Evolutionary conservation across 2,329 filamentous ascomycete genomes (phyloP).

Genomic region (Neopestalotiopsis clavispora): DNA sequence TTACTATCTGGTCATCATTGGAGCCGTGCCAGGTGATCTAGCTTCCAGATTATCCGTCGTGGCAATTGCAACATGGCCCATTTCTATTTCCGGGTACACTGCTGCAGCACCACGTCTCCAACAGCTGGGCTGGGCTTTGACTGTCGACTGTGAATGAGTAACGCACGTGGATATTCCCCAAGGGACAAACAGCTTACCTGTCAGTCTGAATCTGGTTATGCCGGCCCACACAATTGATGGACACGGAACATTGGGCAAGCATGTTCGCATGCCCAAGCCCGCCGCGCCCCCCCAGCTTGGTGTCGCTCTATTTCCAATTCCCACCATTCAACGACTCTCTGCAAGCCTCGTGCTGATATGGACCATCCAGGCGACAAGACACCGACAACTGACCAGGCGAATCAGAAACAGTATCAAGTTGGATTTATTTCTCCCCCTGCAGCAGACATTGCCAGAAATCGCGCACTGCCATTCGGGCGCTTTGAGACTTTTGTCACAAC

Average conservation of each 20-base stretch:
- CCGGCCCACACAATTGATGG: neutral
- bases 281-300: neutral
- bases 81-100: neutral
- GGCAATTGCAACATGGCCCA: neutral
- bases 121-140: neutral
- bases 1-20: neutral
- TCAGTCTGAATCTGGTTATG: neutral
- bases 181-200: too few relatives aligned
- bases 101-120: neutral
- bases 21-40: neutral
- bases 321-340: neutral
- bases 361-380: neutral
- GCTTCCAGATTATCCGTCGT: neutral
- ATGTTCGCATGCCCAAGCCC: neutral
- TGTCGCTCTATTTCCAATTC: neutral
- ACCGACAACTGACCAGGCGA: neutral
- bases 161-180: neutral
- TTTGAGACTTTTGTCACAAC: neutral
- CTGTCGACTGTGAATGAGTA: neutral
- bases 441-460: conserved; percentile 1
- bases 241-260: neutral
- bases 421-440: neutral
- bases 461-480: neutral
- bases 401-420: neutral
- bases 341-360: neutral